A percentile compares a stretch with the other conserved stretches of the same genome.
Evolutionary conservation across 2,329 filamentous ascomycete genomes (phyloP).

Genomic region (Triangularia verruculosa): DNA sequence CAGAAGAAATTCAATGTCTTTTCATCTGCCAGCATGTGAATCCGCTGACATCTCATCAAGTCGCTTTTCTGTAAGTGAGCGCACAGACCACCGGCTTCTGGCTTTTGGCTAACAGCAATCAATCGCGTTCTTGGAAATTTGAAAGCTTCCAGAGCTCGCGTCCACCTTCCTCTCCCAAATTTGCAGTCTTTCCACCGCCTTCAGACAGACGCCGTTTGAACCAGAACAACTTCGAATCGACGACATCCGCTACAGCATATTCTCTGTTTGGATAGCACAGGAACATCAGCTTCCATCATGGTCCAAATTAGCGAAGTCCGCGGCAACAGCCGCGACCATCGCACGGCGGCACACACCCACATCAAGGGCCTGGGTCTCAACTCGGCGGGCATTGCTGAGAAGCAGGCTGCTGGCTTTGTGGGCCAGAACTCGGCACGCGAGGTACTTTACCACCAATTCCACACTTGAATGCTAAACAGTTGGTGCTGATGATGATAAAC

Average conservation of each 20-base stretch:
- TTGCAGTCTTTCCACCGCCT: conserved; percentile 9
- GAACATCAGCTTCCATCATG: conserved; percentile 48
- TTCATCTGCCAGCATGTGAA: neutral
- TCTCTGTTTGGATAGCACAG: conserved; percentile 11
- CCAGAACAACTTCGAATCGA: neutral
- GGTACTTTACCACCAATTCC: conserved; percentile 47
- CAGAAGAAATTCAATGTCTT: neutral
- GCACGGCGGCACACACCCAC: conserved; percentile 94
- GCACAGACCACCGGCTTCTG: conserved; percentile 18
- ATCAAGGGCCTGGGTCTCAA: conserved; percentile 93
- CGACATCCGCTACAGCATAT: neutral
- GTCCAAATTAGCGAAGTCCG: conserved; percentile 93
- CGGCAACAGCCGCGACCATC: conserved; percentile 89
- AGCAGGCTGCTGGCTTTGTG: conserved; percentile 77
- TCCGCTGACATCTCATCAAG: neutral
- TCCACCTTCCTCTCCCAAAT: neutral
- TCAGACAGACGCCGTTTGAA: neutral
- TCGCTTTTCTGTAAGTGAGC: neutral
- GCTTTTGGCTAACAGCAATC: conserved; percentile 2
- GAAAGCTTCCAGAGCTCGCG: conserved; percentile 25
- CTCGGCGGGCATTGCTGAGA: conserved; percentile 80
- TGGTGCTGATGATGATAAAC: conserved; percentile 9
- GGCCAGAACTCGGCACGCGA: conserved; percentile 86
- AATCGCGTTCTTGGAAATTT: conserved; percentile 28
- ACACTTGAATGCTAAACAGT: neutral